Base-by-base conservation (phyloP, 306 rosid species). In the Trichosanthes truncata region DNA sequence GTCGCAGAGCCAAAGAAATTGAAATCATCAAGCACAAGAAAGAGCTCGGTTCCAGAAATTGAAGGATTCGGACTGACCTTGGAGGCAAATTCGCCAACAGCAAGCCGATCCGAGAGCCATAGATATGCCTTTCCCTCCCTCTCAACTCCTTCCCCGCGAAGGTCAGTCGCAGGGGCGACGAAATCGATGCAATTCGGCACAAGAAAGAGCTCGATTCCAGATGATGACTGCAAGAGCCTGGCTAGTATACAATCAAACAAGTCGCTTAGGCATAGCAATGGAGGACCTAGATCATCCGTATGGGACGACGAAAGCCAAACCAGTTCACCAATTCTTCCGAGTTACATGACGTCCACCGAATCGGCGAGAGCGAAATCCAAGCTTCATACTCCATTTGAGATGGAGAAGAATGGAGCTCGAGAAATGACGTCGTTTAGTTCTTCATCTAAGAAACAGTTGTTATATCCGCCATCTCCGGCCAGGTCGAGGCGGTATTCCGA, bases 291-390 rank as follows among this genome's bases (percentile, higher is more conserved):
- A 7, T 86, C 93, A 23, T 77, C 87, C 0, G 87, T 84, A 78
- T 86, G 93, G 84, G 98, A 92, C 55, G 91, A 91, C 2, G 95
- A 88, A 75, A 89, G 97, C 84, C 88, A 92, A 25, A 95, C 89
- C 26, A 89, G 97, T 89, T 89, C 93, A 80, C 87, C 86, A 23
- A 63, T 93, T 20, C 78, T 92, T 79, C 97, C 96, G 0, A 92
- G 96, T 82, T 95, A 95, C 88, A 95, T 92, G 97, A 88, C 90
- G 29, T 87, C 95, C 18, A 91, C 98, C 36, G 86, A 89, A 83
- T 95, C 98, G 7, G 93, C 97, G 46, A 91, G 88, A 87, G 97
- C 97, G 1, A 95, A 88, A 90, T 86, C 96, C 20, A 90, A 91
- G 88, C 78, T 89, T 80, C 93, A 89, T 17, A 89, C 96, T 83